These are phyloP conservation scores for Kwoniella shandongensis DNA, from an alignment of 768 basidiomycete genomes.

Conservation along the genomic window DNA sequence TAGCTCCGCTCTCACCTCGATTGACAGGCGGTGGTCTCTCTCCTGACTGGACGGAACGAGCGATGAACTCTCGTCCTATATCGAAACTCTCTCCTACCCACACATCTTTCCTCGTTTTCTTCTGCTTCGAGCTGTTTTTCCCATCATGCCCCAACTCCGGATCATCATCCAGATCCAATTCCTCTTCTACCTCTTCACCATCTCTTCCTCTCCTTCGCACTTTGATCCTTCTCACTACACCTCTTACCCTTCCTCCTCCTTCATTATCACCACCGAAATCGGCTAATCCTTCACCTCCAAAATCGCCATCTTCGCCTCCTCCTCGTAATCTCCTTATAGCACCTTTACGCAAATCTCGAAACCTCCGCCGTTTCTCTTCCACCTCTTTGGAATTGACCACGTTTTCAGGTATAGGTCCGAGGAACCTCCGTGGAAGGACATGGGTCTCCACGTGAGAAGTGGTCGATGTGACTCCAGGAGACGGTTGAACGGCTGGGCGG, in stretches of 20 bases:
- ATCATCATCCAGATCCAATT: conserved; percentile 14
- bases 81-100: conserved; percentile 50
- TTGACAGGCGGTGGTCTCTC: conserved; percentile 2
- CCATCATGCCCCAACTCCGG: conserved; percentile 12
- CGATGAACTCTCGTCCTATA: conserved; percentile 42
- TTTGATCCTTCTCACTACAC: conserved; percentile 1
- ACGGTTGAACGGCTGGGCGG: conserved; percentile 18
- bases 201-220: conserved; percentile 6
- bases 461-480: conserved; percentile 23
- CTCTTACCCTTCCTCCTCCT: not conserved
- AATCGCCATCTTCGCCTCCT: not conserved
- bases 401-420: conserved; percentile 46
- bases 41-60: not conserved
- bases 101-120: conserved; percentile 41
- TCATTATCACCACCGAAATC: not conserved
- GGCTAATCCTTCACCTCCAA: not conserved
- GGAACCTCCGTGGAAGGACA: conserved; percentile 39
- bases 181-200: conserved; percentile 15
- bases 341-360: conserved; percentile 18
- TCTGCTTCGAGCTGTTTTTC: conserved; percentile 2
- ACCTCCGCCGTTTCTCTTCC: conserved; percentile 22
- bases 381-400: conserved; percentile 37
- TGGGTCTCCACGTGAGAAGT: conserved; percentile 29
- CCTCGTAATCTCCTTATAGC: conserved; percentile 13
- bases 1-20: too few relatives aligned